Evolutionary conservation across 148 eudicot species (phyloP).

Genomic region (Silene latifolia): DNA sequence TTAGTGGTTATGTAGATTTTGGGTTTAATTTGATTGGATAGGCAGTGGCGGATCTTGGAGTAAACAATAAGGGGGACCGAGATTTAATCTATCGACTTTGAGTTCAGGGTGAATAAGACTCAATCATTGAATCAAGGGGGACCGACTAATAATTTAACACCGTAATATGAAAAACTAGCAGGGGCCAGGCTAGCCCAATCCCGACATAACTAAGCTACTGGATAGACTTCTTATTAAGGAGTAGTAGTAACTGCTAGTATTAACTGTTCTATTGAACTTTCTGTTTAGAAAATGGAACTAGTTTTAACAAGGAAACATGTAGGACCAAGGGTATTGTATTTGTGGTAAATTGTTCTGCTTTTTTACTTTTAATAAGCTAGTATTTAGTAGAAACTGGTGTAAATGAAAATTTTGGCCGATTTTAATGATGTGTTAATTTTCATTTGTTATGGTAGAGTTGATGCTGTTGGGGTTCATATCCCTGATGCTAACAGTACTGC

Average conservation of each 20-base stretch:
- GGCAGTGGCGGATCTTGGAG: too few relatives aligned
- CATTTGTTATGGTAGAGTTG: conserved; percentile 50
- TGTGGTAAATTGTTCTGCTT: not conserved
- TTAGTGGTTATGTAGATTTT: too few relatives aligned
- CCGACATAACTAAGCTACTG: too few relatives aligned
- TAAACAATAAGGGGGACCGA: too few relatives aligned
- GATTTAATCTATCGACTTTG: too few relatives aligned
- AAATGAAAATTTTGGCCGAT: not conserved
- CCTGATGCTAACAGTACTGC: conserved; percentile 72
- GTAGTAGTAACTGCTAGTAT: not conserved
- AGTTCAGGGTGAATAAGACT: too few relatives aligned
- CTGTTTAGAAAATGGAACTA: not conserved
- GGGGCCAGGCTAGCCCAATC: too few relatives aligned
- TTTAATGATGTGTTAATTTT: not conserved
- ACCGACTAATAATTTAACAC: too few relatives aligned
- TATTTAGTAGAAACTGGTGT: not conserved
- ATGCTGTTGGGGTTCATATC: conserved; percentile 96
- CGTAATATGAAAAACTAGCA: too few relatives aligned
- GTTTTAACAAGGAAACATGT: not conserved
- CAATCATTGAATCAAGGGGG: too few relatives aligned
- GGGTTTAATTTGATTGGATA: too few relatives aligned
- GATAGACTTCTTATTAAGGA: too few relatives aligned
- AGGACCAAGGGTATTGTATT: not conserved
- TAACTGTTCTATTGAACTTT: not conserved
- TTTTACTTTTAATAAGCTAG: not conserved